Percentiles rank a stretch among this genome's conserved stretches.
Evolutionary conservation across 116 monocot species (phyloP).

Genomic region (Posidonia oceanica): DNA sequence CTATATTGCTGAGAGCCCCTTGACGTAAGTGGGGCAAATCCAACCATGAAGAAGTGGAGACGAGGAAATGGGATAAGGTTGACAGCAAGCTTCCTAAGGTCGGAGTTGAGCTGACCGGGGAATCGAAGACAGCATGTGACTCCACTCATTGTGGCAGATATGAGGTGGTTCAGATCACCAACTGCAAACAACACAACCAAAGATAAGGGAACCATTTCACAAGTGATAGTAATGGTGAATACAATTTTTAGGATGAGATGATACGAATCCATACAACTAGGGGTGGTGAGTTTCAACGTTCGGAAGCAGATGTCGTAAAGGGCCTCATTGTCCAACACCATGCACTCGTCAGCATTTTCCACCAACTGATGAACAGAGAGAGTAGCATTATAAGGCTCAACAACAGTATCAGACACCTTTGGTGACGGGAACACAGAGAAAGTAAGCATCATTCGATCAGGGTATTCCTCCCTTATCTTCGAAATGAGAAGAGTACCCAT

Average conservation of each 20-base stretch:
- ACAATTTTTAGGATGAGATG: too few species aligned
- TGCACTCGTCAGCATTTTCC: constrained; percentile 24
- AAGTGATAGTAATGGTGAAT: not conserved
- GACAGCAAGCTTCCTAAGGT: constrained; percentile 25
- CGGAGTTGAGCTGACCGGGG: constrained; percentile 35
- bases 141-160: constrained; percentile 47
- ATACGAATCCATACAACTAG: constrained; percentile 10
- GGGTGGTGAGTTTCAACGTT: constrained; percentile 16
- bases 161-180: constrained; percentile 44
- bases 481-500: constrained; percentile 23
- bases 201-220: too few species aligned
- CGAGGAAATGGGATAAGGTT: constrained; percentile 51
- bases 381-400: constrained; percentile 23
- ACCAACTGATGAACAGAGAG: constrained; percentile 23
- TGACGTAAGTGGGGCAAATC: constrained; percentile 35
- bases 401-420: constrained; percentile 22
- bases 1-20: constrained; percentile 62
- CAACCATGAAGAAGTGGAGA: constrained; percentile 53
- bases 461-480: constrained; percentile 22
- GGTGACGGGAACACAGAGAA: constrained; percentile 23
- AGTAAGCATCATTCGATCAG: constrained; percentile 21
- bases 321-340: constrained; percentile 21
- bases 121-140: constrained; percentile 46
- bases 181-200: constrained; percentile 9
- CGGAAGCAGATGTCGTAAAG: constrained; percentile 25